Evolutionary conservation across 2,329 filamentous ascomycete genomes (phyloP).

Genomic region (Thielaviopsis cerberus): DNA sequence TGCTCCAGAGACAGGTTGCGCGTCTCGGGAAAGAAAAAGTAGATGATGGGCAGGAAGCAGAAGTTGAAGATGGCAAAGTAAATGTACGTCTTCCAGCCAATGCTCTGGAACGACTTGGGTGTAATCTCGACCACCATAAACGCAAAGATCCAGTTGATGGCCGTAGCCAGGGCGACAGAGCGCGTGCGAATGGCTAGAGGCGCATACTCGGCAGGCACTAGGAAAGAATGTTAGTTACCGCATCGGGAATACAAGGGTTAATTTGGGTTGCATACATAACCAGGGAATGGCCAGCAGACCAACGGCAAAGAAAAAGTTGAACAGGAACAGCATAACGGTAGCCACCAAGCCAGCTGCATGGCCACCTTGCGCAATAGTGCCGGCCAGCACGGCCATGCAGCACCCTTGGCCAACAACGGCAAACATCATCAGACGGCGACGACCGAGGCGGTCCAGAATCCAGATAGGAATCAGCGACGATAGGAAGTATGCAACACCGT

Average conservation of each 20-base stretch:
- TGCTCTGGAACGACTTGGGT: slow-evolving; percentile 27
- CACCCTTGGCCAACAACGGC: slow-evolving; percentile 19
- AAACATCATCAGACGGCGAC: slow-evolving; percentile 40
- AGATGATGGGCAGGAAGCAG: slow-evolving; percentile 25
- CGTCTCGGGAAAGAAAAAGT: slow-evolving; percentile 31
- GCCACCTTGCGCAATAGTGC: slow-evolving; percentile 23
- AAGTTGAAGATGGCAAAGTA: slow-evolving; percentile 23
- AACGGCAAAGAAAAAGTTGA: slow-evolving; percentile 25
- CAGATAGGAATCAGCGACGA: slow-evolving; percentile 19
- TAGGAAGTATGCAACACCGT: slow-evolving; percentile 22
- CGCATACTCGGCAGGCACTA: slow-evolving; percentile 26
- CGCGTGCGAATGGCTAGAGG: slow-evolving; percentile 22
- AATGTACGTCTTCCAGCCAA: slow-evolving; percentile 22
- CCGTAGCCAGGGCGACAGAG: slow-evolving; percentile 22
- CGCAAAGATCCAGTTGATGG: slow-evolving; percentile 19
- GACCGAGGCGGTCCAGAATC: slow-evolving; percentile 26
- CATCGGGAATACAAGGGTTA: background rate
- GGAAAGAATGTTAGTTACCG: background rate
- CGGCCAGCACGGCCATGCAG: slow-evolving; percentile 29
- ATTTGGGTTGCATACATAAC: slow-evolving; percentile 15
- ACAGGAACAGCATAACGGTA: slow-evolving; percentile 26
- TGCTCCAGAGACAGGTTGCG: slow-evolving; percentile 30
- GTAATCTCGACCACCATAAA: slow-evolving; percentile 39
- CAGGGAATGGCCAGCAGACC: slow-evolving; percentile 23
- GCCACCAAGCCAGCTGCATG: slow-evolving; percentile 23